phyloP scores from a whole-genome alignment of 768 basidiomycete genomes.

The Lentinula edodes region DNA sequence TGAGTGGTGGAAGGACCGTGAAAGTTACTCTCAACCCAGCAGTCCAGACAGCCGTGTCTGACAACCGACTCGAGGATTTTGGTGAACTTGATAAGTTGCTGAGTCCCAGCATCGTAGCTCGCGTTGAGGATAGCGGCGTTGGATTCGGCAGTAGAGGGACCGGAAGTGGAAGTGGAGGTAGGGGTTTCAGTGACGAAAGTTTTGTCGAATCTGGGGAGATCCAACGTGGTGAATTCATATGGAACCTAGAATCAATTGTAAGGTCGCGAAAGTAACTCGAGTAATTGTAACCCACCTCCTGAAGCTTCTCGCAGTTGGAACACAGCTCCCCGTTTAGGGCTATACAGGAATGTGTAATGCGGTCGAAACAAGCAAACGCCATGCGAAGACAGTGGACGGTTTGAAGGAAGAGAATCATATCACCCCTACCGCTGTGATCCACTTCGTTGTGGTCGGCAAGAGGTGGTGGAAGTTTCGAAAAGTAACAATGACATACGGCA shows the following conservation, averaged over 20 bases:
- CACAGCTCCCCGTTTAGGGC: neutral
- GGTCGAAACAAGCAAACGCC: neutral
- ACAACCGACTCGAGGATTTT: neutral
- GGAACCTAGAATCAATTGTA: neutral
- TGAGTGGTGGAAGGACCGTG: neutral
- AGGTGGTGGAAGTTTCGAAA: neutral
- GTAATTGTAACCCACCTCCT: neutral
- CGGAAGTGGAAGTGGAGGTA: too few species aligned
- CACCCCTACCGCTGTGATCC: neutral
- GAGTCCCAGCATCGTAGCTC: neutral
- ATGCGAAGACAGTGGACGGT: neutral
- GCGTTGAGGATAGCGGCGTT: neutral
- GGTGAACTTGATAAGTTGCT: neutral
- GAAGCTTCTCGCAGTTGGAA: neutral
- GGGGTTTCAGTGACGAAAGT: neutral
- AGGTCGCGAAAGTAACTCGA: too few species aligned
- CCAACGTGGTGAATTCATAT: neutral
- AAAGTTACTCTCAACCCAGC: neutral
- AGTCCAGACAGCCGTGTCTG: neutral
- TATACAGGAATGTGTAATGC: neutral
- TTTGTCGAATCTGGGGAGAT: neutral
- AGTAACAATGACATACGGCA: neutral
- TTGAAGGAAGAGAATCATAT: neutral
- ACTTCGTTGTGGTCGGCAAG: neutral
- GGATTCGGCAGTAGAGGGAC: neutral